Conservation (phyloP, 805 yeast species). For the Candida fluviatilis region DNA sequence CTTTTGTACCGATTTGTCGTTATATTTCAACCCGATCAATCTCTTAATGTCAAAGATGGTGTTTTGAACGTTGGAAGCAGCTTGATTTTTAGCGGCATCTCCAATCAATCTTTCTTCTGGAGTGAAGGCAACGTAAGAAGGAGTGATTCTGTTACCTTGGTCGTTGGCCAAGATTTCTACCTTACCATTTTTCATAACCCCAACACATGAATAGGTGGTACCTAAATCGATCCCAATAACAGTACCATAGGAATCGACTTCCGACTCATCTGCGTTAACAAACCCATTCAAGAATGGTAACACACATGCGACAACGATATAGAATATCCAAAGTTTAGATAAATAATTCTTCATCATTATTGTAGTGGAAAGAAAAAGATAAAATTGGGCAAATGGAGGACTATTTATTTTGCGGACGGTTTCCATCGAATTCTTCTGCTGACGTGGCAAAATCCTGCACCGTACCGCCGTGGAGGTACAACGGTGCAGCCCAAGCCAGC, state of each 20-base stretch:
- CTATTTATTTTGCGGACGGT: not conserved
- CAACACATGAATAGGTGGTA: conserved; percentile 94
- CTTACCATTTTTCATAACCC: conserved; percentile 85
- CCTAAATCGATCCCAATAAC: conserved; percentile 79
- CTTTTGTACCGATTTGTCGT: conserved; percentile 71
- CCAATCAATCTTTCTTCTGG: conserved; percentile 91
- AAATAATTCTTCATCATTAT: conserved; percentile 4
- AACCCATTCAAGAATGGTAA: conserved; percentile 32
- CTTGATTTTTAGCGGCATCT: conserved; percentile 97
- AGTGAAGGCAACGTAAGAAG: conserved; percentile 93
- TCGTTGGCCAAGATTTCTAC: conserved; percentile 97
- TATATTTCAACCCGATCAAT: conserved; percentile 85
- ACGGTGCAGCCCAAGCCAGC: too few relatives aligned
- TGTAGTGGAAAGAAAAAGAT: not conserved
- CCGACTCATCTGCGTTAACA: conserved; percentile 18
- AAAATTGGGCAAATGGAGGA: not conserved
- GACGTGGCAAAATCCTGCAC: conserved; percentile 2
- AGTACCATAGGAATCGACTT: conserved; percentile 38
- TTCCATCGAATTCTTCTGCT: conserved; percentile 4
- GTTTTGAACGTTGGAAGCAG: conserved; percentile 87
- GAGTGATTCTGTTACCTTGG: conserved; percentile 98
- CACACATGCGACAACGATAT: conserved; percentile 30
- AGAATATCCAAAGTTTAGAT: conserved; percentile 11
- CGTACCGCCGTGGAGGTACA: conserved; percentile 1
- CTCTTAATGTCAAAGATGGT: conserved; percentile 92